phyloP scores from a whole-genome alignment of 805 yeast species.

The Cyberlindnera mrakii region DNA sequence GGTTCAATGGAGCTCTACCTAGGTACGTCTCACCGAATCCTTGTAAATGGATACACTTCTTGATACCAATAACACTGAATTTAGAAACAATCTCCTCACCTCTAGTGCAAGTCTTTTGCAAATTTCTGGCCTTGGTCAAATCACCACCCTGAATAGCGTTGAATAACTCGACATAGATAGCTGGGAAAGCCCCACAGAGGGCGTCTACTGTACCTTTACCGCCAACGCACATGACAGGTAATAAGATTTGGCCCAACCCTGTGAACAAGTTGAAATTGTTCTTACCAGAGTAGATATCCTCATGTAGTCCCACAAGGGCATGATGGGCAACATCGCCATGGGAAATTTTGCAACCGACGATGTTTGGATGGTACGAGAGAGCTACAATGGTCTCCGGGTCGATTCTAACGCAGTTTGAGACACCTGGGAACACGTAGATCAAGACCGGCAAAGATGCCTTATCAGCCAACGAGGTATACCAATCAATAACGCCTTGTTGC shows the following conservation, averaged over 20 bases:
- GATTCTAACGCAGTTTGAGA: slow-evolving; percentile 31
- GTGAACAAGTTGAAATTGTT: slow-evolving; percentile 39
- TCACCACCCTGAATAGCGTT: slow-evolving; percentile 35
- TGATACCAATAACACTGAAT: slow-evolving; percentile 42
- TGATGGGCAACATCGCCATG: slow-evolving; percentile 46
- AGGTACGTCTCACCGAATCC: slow-evolving; percentile 39
- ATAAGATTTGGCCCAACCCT: slow-evolving; percentile 46
- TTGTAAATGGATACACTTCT: slow-evolving; percentile 33
- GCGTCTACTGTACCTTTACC: slow-evolving; percentile 48
- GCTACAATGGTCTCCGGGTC: slow-evolving; percentile 29
- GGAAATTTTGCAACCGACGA: slow-evolving; percentile 47
- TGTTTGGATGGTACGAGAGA: slow-evolving; percentile 33
- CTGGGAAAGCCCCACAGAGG: slow-evolving; percentile 46
- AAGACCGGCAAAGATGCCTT: slow-evolving; percentile 32
- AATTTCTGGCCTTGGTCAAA: slow-evolving; percentile 32
- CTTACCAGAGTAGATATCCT: slow-evolving; percentile 27
- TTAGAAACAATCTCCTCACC: slow-evolving; percentile 35
- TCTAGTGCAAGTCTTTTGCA: slow-evolving; percentile 38
- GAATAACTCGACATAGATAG: slow-evolving; percentile 37
- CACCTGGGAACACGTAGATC: slow-evolving; percentile 40
- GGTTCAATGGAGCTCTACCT: slow-evolving; percentile 43
- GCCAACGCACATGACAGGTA: slow-evolving; percentile 43
- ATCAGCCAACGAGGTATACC: slow-evolving; percentile 36
- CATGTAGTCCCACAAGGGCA: slow-evolving; percentile 37
- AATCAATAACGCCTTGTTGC: slow-evolving; percentile 42